A percentile compares a stretch with the other conserved stretches of the same genome.
These are phyloP conservation scores for Mycena vitilis DNA, from an alignment of 768 basidiomycete genomes.

Conservation along the genomic window DNA sequence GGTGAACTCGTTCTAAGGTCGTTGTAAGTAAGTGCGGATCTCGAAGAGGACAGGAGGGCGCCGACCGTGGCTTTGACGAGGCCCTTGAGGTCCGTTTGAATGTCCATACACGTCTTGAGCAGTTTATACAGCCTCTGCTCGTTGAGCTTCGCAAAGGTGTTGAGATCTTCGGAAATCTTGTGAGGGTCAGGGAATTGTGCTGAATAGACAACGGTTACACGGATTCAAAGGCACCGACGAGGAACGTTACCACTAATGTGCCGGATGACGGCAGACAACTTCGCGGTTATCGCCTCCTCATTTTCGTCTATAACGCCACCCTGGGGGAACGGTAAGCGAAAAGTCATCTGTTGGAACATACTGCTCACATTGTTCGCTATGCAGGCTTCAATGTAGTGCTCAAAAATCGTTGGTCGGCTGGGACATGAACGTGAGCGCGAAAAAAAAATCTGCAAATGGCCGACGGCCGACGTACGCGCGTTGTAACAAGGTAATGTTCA, in stretches of 20 bases:
- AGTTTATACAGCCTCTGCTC: constrained; percentile 89
- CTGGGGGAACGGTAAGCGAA: constrained; percentile 53
- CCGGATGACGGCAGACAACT: constrained; percentile 66
- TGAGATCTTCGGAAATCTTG: constrained; percentile 83
- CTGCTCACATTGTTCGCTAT: constrained; percentile 83
- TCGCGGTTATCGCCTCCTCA: constrained; percentile 69
- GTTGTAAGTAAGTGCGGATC: background rate
- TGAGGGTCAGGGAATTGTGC: constrained; percentile 71
- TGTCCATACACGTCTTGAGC: constrained; percentile 83
- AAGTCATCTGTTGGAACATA: background rate
- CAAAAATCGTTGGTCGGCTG: constrained; percentile 78
- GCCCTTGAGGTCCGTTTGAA: constrained; percentile 84
- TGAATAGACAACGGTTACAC: constrained; percentile 40
- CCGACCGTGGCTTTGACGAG: constrained; percentile 82
- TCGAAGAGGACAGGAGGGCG: constrained; percentile 5
- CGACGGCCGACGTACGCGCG: constrained; percentile 58
- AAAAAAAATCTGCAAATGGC: background rate
- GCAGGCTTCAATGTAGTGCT: constrained; percentile 78
- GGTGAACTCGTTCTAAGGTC: constrained; percentile 77
- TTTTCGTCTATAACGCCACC: constrained; percentile 92
- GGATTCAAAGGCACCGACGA: background rate
- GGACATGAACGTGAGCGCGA: constrained; percentile 14
- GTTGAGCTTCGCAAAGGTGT: constrained; percentile 87
- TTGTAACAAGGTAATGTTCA: constrained; percentile 73
- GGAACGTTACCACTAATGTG: constrained; percentile 67